phyloP scores from a whole-genome alignment of 2,329 filamentous ascomycete species.

The Fusarium sp. region DNA sequence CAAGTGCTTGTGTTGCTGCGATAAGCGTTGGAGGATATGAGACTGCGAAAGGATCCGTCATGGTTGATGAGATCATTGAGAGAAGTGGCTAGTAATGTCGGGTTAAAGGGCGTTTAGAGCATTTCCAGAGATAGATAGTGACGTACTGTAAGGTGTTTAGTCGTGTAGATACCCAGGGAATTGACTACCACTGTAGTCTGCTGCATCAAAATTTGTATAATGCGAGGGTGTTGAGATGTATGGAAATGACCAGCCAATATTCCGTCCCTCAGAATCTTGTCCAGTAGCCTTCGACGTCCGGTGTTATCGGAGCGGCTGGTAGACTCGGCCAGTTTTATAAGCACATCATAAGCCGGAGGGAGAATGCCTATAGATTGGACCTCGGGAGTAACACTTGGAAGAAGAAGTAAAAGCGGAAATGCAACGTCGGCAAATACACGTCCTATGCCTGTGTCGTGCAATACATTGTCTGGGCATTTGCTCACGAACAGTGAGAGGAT shows the following conservation, averaged over 20 bases:
- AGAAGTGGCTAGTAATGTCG: slow-evolving; percentile 68
- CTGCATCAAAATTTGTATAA: slow-evolving; percentile 68
- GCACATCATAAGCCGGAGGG: slow-evolving; percentile 72
- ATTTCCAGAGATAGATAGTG: slow-evolving; percentile 21
- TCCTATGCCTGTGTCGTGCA: slow-evolving; percentile 73
- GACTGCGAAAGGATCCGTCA: slow-evolving; percentile 77
- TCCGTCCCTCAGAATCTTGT: slow-evolving; percentile 68
- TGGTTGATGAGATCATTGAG: slow-evolving; percentile 72
- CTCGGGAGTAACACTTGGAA: slow-evolving; percentile 83
- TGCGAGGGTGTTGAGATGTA: slow-evolving; percentile 67
- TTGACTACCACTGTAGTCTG: slow-evolving; percentile 64
- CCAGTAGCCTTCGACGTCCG: slow-evolving; percentile 58
- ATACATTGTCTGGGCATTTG: slow-evolving; percentile 64
- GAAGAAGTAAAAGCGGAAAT: slow-evolving; percentile 78
- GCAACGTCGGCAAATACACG: slow-evolving; percentile 77
- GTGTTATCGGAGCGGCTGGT: slow-evolving; percentile 44
- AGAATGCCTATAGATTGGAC: slow-evolving; percentile 76
- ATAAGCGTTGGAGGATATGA: slow-evolving; percentile 66
- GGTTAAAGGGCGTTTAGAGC: slow-evolving; percentile 13
- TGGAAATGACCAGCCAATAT: slow-evolving; percentile 69
- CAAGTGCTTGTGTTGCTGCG: slow-evolving; percentile 65
- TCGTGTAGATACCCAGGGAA: slow-evolving; percentile 70
- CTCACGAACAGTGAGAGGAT: slow-evolving; percentile 67
- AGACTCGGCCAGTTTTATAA: slow-evolving; percentile 67
- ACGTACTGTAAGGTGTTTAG: slow-evolving; percentile 75